Evolutionary conservation across 2,329 filamentous ascomycete species (phyloP), one percentile per base, ranked within the genome.

Genomic region (Bipolaris oryzae): DNA sequence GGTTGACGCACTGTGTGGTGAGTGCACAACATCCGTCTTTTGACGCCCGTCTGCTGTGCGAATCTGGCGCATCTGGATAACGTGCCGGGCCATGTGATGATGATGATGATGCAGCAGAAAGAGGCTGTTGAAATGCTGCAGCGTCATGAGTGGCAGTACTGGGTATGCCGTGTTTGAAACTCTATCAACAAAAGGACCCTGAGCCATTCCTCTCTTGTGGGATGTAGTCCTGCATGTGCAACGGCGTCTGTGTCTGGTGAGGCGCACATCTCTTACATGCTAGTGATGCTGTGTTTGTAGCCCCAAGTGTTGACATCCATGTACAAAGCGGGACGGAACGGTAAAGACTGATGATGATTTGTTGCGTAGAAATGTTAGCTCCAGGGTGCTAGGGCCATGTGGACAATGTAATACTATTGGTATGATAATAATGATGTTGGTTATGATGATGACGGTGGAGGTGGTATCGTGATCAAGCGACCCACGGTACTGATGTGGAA

Each of bases 81-180:
- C 65, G 68, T 72, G 67, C 61, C 42, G 55, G 57, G 44, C 55
- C 43, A 50, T 60, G 66, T 59, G 42, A 54, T 56, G 58, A 60
- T 42, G 53, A 51, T 31, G 28, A 9, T 10, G 25, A 9, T 10
- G 25, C 2, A 4, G 25, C 28, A 31, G 28, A 31, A 25, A 47
- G 4, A 11, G 43, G 49, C 41, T 25, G 53, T 33, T 50, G 31
- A 55, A 62, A 72, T 70, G 56, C 64, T 70, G 68, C 64, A 69
- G 23, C 61, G 54, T 46, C 18, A 53, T 60, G 55, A 55, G 60
- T 73, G 67, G 66, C 66, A 69, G 35, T 46, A 31, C 10, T 31
- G 28, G 38, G 28, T 28, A 47, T 39, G 44, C 13, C 9, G 43
- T 11, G n/a, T 23, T 38, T n/a, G 42, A 23, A 16, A 33, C 35